Evolutionary conservation across 2,329 filamentous ascomycete species (phyloP).

Genomic region (Trichoderma atroviride): DNA sequence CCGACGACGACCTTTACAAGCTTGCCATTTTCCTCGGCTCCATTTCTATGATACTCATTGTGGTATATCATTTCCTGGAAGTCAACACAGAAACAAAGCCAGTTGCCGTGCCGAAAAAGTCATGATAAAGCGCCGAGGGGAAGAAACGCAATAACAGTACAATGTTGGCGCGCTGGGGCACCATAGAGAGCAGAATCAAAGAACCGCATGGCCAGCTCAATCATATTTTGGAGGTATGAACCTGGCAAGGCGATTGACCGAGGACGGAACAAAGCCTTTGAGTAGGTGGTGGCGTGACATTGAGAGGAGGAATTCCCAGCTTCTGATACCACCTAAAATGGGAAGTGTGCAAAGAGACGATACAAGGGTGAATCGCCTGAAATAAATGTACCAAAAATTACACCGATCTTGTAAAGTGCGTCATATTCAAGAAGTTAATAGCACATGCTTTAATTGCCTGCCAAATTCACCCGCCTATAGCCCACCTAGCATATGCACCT

Average conservation of each 20-base stretch:
- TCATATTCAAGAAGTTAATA: neutral
- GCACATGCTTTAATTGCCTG: neutral
- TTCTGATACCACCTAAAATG: conserved; percentile 12
- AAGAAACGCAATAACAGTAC: neutral
- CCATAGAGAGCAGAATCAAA: neutral
- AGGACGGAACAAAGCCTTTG: neutral
- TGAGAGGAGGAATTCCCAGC: conserved; percentile 1
- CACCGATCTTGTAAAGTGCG: neutral
- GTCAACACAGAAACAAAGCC: conserved; percentile 65
- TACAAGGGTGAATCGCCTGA: neutral
- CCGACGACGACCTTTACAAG: conserved; percentile 86
- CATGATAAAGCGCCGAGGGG: conserved; percentile 25
- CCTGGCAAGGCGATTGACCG: neutral
- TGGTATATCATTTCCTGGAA: conserved; percentile 95
- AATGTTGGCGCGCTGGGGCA: neutral
- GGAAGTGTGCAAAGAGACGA: neutral
- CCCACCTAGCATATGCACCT: neutral
- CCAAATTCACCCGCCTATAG: neutral
- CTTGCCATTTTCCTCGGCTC: conserved; percentile 92
- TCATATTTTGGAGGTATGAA: neutral
- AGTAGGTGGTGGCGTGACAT: neutral
- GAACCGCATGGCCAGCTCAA: neutral
- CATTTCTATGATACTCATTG: conserved; percentile 86
- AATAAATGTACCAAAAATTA: neutral
- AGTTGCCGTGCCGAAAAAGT: conserved; percentile 22